These are phyloP conservation scores for Flaveria sonorensis DNA, from an alignment of 129 eudicot genomes.

Conservation along the genomic window DNA sequence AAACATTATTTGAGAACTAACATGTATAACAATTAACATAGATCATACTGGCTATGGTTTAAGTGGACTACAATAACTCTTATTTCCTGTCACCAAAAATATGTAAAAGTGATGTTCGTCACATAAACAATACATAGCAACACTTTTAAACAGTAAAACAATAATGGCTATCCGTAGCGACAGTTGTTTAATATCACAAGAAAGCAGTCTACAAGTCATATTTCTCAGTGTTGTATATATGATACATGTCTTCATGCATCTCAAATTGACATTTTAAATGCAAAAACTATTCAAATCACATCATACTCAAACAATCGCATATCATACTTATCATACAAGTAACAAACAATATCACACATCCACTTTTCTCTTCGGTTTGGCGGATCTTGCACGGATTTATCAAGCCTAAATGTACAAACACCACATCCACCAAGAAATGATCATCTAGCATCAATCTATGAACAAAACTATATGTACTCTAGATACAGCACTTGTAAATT, in stretches of 20 bases:
- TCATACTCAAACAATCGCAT: not conserved
- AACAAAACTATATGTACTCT: slow-evolving; percentile 14
- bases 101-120: too few species aligned
- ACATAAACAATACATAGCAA: too few species aligned
- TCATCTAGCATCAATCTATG: not conserved
- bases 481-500: not conserved
- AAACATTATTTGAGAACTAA: too few species aligned
- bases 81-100: too few species aligned
- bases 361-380: not conserved
- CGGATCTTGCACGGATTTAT: not conserved
- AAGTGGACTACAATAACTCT: too few species aligned
- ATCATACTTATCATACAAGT: not conserved
- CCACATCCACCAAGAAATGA: slow-evolving; percentile 3
- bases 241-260: not conserved
- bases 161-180: too few species aligned
- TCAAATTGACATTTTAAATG: not conserved
- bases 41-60: too few species aligned
- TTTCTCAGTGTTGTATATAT: too few species aligned
- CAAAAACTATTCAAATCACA: not conserved
- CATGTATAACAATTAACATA: too few species aligned
- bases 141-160: too few species aligned
- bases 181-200: too few species aligned
- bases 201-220: too few species aligned
- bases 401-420: slow-evolving; percentile 15
- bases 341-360: not conserved